Evolutionary conservation across 345 rosid species (phyloP).

Genomic region (Gossypium anomalum): DNA sequence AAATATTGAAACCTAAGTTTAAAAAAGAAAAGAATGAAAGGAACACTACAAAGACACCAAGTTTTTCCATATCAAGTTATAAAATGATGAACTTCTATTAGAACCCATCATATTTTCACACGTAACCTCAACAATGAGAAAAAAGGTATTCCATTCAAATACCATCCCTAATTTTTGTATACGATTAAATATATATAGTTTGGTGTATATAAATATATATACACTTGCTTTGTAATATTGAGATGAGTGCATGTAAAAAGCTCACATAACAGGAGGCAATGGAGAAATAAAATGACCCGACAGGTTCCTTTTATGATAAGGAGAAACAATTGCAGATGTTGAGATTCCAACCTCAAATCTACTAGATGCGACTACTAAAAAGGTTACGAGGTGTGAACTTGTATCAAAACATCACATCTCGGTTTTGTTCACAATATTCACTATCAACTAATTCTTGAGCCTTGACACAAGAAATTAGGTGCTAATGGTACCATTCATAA

Average conservation of each 20-base stretch:
- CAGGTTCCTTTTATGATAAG: background rate
- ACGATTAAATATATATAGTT: background rate
- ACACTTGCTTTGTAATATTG: background rate
- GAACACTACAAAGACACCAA: too few species aligned
- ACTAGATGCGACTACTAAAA: too few species aligned
- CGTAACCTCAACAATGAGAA: background rate
- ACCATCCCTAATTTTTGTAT: background rate
- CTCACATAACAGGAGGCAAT: background rate
- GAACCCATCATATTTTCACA: background rate
- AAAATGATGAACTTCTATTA: background rate
- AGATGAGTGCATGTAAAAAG: background rate
- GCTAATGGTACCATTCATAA: background rate
- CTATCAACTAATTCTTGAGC: background rate
- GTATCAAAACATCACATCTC: background rate
- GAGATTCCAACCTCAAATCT: background rate
- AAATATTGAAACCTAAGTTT: too few species aligned
- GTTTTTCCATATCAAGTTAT: too few species aligned
- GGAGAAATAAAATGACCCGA: background rate
- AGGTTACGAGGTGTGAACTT: background rate
- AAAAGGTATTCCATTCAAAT: background rate
- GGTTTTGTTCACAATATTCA: background rate
- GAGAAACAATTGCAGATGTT: background rate
- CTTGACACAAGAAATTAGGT: background rate
- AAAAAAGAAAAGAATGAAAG: too few species aligned
- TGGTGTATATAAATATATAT: too few species aligned